Percentiles rank a stretch among this genome's conserved stretches.
Evolutionary conservation across 768 basidiomycete species (phyloP).

Genomic region (Auricularia cornea): DNA sequence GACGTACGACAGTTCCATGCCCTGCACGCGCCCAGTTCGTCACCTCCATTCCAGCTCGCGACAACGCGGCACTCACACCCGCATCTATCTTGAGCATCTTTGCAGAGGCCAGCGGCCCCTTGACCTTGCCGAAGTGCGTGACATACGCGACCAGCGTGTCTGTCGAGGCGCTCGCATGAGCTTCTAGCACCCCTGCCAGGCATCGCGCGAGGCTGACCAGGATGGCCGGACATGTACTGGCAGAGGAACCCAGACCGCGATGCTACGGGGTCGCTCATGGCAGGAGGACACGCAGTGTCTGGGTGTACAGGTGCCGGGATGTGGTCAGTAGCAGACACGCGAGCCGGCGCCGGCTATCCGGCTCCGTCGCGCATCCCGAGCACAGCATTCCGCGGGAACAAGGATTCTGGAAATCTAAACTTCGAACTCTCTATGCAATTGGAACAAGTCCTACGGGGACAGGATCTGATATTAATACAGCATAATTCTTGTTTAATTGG

Average conservation of each 20-base stretch:
- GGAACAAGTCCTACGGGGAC: too few relatives aligned
- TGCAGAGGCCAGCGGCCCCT: background rate
- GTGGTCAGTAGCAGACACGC: background rate
- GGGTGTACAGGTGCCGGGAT: background rate
- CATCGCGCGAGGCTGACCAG: background rate
- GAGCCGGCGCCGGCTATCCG: background rate
- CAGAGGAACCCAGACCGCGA: background rate
- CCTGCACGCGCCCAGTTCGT: background rate
- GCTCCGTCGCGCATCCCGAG: too few relatives aligned
- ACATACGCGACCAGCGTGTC: slow-evolving; percentile 1
- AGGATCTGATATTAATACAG: too few relatives aligned
- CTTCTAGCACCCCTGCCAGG: background rate
- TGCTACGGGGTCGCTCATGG: background rate
- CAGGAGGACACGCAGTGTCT: too few relatives aligned
- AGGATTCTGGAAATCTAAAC: too few relatives aligned
- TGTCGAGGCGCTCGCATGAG: background rate
- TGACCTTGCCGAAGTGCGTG: background rate
- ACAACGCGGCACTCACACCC: background rate
- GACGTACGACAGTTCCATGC: background rate
- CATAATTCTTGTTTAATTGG: too few relatives aligned
- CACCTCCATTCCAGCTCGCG: background rate
- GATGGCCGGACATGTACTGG: background rate
- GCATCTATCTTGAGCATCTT: background rate
- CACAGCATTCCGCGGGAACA: too few relatives aligned
- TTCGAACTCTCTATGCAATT: too few relatives aligned